Percentiles rank a stretch among this genome's conserved stretches.
Evolutionary conservation across 108 stramenopile species (phyloP).

Genomic region (Pseudonitzschia multistriata): DNA sequence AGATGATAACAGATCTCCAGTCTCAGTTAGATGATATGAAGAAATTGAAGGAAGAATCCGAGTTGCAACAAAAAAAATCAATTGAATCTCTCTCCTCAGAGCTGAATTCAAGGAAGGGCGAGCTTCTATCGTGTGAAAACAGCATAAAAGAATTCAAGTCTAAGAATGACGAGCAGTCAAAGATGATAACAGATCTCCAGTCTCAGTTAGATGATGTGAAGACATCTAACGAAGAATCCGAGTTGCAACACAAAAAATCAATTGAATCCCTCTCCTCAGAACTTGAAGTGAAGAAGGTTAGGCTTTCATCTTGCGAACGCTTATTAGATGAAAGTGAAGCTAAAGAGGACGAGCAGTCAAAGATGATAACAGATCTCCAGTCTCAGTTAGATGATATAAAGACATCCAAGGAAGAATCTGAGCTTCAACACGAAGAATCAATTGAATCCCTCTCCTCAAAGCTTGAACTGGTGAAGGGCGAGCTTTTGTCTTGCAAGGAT

Average conservation of each 20-base stretch:
- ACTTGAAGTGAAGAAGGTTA: neutral
- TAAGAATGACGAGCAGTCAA: neutral
- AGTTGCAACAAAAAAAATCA: neutral
- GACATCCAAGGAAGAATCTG: neutral
- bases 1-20: neutral
- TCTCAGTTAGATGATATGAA: neutral
- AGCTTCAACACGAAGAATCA: constrained; percentile 4
- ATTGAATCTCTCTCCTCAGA: neutral
- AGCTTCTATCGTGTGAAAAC: neutral
- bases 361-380: neutral
- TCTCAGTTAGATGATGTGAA: neutral
- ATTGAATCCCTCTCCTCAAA: neutral
- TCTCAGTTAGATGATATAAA: neutral
- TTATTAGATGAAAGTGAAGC: neutral
- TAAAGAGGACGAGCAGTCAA: neutral
- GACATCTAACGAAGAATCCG: neutral
- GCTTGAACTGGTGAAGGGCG: neutral
- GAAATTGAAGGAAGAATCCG: constrained; percentile 3
- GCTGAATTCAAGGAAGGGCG: neutral
- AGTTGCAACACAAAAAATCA: neutral
- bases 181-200: neutral
- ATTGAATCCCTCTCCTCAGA: constrained; percentile 1
- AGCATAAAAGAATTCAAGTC: neutral
- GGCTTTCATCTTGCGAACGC: neutral
- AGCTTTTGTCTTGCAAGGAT: neutral